Conservation (phyloP, 257 asterid species). For the Cynanchum wilfordii region DNA sequence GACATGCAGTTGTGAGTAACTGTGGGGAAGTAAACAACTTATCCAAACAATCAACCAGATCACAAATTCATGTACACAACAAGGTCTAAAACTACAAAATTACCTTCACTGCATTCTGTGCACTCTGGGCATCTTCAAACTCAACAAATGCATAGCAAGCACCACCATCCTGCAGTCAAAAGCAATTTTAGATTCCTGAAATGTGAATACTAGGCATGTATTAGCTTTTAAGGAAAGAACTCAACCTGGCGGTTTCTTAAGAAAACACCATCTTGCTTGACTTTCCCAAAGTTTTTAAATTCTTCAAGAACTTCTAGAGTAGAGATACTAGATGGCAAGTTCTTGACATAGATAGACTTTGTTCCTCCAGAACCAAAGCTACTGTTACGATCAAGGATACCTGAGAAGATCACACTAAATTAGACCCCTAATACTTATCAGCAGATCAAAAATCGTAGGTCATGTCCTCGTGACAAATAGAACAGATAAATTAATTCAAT, state of each 20-base stretch:
- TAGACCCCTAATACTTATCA: not conserved
- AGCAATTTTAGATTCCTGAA: conserved; percentile 23
- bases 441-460: not conserved
- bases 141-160: conserved; percentile 86
- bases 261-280: conserved; percentile 73
- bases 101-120: conserved; percentile 70
- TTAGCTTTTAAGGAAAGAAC: conserved; percentile 9
- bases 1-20: not conserved
- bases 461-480: not conserved
- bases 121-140: conserved; percentile 74
- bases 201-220: conserved; percentile 7
- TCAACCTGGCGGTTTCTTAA: conserved; percentile 60
- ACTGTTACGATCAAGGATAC: conserved; percentile 19
- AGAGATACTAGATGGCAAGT: conserved; percentile 60
- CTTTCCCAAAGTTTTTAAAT: conserved; percentile 61
- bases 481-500: not conserved
- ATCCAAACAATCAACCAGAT: no score
- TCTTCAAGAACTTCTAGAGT: conserved; percentile 57
- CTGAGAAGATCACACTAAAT: not conserved
- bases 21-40: not conserved
- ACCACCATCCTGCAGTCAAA: conserved; percentile 59
- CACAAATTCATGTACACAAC: not conserved
- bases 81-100: not conserved
- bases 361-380: conserved; percentile 50
- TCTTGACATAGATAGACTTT: conserved; percentile 74